These are phyloP conservation scores for Fusarium setosum DNA, from an alignment of 2,329 filamentous ascomycete species.

Conservation along the genomic window DNA sequence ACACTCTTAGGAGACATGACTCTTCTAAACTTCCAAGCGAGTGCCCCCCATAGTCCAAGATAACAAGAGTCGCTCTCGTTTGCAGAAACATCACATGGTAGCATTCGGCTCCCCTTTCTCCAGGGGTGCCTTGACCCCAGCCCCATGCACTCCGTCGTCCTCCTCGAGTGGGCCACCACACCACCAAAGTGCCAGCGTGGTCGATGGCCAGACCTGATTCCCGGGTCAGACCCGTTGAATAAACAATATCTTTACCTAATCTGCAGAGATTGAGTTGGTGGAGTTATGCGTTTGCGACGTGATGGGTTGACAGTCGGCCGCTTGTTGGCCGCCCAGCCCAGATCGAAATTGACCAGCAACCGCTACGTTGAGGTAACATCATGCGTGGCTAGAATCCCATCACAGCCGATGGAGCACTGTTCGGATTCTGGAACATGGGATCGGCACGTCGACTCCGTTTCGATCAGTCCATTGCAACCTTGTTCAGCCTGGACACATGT, in stretches of 20 bases:
- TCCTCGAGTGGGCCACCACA: not conserved
- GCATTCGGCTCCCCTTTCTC: not conserved
- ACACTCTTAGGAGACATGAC: no score
- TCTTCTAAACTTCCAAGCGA: not conserved
- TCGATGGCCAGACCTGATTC: not conserved
- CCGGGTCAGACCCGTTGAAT: constrained; percentile 6
- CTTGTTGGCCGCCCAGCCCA: not conserved
- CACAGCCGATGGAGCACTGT: not conserved
- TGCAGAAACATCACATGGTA: not conserved
- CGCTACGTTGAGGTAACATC: no score
- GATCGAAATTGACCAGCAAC: no score
- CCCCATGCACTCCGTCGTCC: not conserved
- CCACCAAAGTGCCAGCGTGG: not conserved
- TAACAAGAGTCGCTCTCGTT: not conserved
- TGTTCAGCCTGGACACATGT: no score
- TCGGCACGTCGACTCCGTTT: not conserved
- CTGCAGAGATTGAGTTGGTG: constrained; percentile 4
- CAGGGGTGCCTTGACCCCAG: not conserved
- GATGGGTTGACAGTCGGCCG: not conserved
- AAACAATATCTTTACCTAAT: constrained; percentile 11
- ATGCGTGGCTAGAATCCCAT: not conserved
- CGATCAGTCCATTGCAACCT: no score
- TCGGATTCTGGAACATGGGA: not conserved
- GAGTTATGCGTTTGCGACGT: not conserved
- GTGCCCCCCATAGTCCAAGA: not conserved